A percentile compares a stretch with the other conserved stretches of the same genome.
These are phyloP conservation scores for Candolleomyces eurysporus DNA, from an alignment of 768 basidiomycete species.

Conservation along the genomic window DNA sequence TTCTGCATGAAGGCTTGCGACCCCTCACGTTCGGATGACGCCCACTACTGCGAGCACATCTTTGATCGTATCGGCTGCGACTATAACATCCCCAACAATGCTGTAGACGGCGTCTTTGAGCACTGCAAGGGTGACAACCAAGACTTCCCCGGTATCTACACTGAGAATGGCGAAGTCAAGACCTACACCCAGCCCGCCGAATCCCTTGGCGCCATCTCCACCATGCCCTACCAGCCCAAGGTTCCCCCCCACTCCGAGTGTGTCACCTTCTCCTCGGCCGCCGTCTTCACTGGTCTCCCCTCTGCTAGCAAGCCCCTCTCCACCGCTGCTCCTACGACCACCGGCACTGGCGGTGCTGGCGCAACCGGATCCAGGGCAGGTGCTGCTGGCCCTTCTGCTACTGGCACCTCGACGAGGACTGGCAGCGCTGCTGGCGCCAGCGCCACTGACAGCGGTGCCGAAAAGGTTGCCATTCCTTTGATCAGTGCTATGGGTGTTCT, in stretches of 20 bases:
- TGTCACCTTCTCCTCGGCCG: constrained; percentile 15
- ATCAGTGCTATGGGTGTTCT: constrained; percentile 18
- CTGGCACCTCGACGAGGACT: neutral
- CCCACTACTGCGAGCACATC: constrained; percentile 64
- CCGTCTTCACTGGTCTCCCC: constrained; percentile 24
- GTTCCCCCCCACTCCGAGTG: constrained; percentile 41
- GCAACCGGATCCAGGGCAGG: neutral
- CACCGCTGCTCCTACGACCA: neutral
- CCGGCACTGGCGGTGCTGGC: neutral
- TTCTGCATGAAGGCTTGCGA: constrained; percentile 20
- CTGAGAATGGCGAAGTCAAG: constrained; percentile 31
- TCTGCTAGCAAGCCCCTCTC: constrained; percentile 3
- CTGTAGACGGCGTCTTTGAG: constrained; percentile 56
- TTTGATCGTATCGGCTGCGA: constrained; percentile 71
- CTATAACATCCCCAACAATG: constrained; percentile 69
- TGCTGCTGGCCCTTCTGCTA: neutral
- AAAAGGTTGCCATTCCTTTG: constrained; percentile 14
- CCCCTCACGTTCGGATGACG: constrained; percentile 37
- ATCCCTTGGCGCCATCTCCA: constrained; percentile 37
- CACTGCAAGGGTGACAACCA: constrained; percentile 62
- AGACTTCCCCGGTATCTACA: constrained; percentile 55
- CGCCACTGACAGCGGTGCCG: constrained; percentile 12
- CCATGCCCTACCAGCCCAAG: constrained; percentile 40
- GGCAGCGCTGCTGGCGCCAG: neutral
- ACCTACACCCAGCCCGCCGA: constrained; percentile 48